Conservation (phyloP, 1,284 basidiomycete genomes). For the Trametes versicolor region DNA sequence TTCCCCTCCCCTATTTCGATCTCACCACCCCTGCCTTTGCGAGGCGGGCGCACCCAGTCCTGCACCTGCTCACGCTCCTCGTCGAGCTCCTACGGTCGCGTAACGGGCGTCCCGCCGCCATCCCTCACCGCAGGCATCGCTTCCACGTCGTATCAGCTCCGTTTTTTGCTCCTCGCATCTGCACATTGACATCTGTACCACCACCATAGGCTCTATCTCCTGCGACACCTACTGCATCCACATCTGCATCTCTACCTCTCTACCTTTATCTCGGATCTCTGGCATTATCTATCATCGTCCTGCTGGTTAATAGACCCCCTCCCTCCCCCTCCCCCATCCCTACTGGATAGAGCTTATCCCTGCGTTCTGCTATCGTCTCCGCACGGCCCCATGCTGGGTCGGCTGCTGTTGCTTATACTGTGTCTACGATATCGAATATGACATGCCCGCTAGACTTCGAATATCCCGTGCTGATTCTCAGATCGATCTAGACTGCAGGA, state of each 20-base stretch:
- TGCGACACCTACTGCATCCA: slow-evolving; percentile 26
- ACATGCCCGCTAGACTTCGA: background rate
- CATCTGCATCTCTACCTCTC: slow-evolving; percentile 5
- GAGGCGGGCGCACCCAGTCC: background rate
- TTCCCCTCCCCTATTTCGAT: background rate
- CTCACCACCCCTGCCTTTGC: slow-evolving; percentile 3
- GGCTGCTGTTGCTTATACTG: slow-evolving; percentile 18
- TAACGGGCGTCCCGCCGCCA: background rate
- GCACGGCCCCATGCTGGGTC: slow-evolving; percentile 4
- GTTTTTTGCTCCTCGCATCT: slow-evolving; percentile 1
- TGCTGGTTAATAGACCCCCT: slow-evolving; percentile 16
- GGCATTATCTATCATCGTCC: slow-evolving; percentile 11
- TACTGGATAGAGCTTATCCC: slow-evolving; percentile 24
- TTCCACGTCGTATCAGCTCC: background rate
- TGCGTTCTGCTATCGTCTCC: slow-evolving; percentile 16
- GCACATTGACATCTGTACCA: slow-evolving; percentile 30
- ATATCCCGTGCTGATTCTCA: background rate
- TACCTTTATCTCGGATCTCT: slow-evolving; percentile 9
- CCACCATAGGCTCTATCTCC: slow-evolving; percentile 20
- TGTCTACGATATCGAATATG: slow-evolving; percentile 15
- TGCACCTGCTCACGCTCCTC: background rate
- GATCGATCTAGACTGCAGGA: background rate
- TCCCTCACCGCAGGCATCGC: slow-evolving; percentile 1
- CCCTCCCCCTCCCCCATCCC: background rate
- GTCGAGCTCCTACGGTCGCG: background rate